Conservation (phyloP, 192 early-diverging fungal species). For the Neocallimastix lanati region DNA sequence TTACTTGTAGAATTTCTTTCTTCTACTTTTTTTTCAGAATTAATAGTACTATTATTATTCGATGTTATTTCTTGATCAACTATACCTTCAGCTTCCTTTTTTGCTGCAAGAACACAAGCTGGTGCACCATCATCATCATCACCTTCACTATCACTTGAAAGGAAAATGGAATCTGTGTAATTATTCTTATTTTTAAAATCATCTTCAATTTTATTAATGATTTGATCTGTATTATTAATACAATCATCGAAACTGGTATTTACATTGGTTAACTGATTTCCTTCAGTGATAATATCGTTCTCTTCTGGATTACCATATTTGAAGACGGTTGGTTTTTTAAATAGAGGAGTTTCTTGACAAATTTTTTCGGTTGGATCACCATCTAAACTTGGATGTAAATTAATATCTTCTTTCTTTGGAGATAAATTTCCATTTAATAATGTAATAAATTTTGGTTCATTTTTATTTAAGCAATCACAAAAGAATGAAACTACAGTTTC, state of each 20-base stretch:
- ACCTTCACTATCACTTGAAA: neutral
- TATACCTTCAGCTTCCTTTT: no score
- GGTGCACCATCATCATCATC: neutral
- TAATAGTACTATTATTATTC: no score
- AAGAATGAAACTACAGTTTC: neutral
- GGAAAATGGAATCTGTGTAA: neutral
- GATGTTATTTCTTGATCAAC: no score
- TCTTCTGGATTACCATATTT: neutral
- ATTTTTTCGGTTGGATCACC: neutral
- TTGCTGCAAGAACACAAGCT: neutral
- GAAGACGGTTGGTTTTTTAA: neutral
- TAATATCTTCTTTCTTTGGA: neutral
- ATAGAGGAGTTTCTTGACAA: neutral
- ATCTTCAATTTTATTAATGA: neutral
- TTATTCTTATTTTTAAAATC: neutral
- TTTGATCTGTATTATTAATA: neutral
- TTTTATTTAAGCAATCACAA: neutral
- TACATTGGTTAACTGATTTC: neutral
- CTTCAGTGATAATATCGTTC: neutral
- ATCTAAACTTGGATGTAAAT: neutral
- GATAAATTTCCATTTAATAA: neutral
- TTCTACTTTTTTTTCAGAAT: no score
- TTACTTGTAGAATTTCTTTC: no score
- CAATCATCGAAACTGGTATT: neutral
- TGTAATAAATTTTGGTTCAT: neutral